A percentile compares a stretch with the other conserved stretches of the same genome.
Evolutionary conservation across 805 yeast species (phyloP).

Genomic region (Kazachstania viticola): DNA sequence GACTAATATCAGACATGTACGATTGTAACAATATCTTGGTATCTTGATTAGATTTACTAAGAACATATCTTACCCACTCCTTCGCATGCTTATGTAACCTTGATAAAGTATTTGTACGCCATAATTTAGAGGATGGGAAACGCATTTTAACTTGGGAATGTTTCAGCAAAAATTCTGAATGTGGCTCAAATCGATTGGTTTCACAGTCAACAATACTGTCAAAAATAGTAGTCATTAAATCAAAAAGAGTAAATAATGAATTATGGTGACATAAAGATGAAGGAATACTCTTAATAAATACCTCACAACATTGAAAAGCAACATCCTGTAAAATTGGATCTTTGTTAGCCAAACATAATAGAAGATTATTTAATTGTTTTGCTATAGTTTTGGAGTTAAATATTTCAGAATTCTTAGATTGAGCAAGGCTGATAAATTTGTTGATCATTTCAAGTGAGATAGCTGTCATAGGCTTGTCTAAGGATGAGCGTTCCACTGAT

Average conservation of each 20-base stretch:
- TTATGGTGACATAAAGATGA: slow-evolving; percentile 65
- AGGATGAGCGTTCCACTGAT: slow-evolving; percentile 54
- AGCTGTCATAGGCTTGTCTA: slow-evolving; percentile 55
- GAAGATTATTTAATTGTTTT: slow-evolving; percentile 53
- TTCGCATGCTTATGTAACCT: slow-evolving; percentile 47
- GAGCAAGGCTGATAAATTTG: slow-evolving; percentile 42
- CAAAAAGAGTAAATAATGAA: slow-evolving; percentile 69
- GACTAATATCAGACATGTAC: slow-evolving; percentile 46
- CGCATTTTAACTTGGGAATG: slow-evolving; percentile 28
- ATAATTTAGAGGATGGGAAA: slow-evolving; percentile 58
- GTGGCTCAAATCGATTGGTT: slow-evolving; percentile 74
- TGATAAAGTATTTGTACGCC: slow-evolving; percentile 61
- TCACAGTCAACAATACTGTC: slow-evolving; percentile 78
- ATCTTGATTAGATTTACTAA: slow-evolving; percentile 55
- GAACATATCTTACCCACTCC: slow-evolving; percentile 52
- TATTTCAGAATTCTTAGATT: slow-evolving; percentile 39
- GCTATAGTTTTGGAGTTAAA: slow-evolving; percentile 53
- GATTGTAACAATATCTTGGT: slow-evolving; percentile 68
- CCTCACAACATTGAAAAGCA: slow-evolving; percentile 67
- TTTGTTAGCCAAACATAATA: slow-evolving; percentile 69
- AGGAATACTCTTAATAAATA: slow-evolving; percentile 55
- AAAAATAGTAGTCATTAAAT: slow-evolving; percentile 64
- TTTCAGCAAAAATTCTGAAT: slow-evolving; percentile 45
- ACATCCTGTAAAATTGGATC: slow-evolving; percentile 61
- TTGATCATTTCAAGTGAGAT: slow-evolving; percentile 50